Evolutionary conservation across 148 eudicot genomes (phyloP), one percentile per base, ranked within the genome.

Genomic region (Mesembryanthemum crystallinum): DNA sequence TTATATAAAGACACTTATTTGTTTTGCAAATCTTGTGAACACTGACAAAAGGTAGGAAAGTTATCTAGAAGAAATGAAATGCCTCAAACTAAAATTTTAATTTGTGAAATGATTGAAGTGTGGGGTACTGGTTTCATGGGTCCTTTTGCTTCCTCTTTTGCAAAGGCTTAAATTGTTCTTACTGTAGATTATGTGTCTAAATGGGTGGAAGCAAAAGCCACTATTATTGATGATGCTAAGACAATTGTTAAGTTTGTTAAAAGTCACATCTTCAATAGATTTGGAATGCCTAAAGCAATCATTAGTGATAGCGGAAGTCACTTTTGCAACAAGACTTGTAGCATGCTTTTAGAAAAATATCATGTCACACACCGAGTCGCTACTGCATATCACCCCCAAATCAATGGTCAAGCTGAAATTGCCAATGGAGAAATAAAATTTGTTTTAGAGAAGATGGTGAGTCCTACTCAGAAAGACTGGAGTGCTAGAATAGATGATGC

Each of bases 301-400:
- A 20, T 57, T 23, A 57, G 61, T 47, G 51, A 73, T 24, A 42
- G 39, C 17, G 68, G 69, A 8, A 23, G 57, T 7, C 68, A 61
- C 21, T 73, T 73, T 61, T 62, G 58, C 25, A 61, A 62, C 39
- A 39, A 17, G 37, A 15, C 58, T 9, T 7, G 61, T 1, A 28
- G 0, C 3, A 37, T 37, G 0, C 18, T 73, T 27, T 29, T 73
- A 14, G 17, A 8, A 7, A 73, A 62, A 49, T 73, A 73, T 45
- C 57, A 42, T 39, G 58, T 73, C 12, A 73, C 58, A 3, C 68
- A 73, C 18, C 37, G 18, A 15, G 25, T 73, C 3, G 3, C 58
- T 18, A 73, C 58, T 14, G 35, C 68, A 4, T 61, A 73, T 32
- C 76, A 73, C 17, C 76, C 67, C 1, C 59, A 45, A 69, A 69